Percentiles rank a stretch among this genome's conserved stretches.
Conservation (phyloP, 768 basidiomycete genomes). For the Leccinum olivaceopallidum region DNA sequence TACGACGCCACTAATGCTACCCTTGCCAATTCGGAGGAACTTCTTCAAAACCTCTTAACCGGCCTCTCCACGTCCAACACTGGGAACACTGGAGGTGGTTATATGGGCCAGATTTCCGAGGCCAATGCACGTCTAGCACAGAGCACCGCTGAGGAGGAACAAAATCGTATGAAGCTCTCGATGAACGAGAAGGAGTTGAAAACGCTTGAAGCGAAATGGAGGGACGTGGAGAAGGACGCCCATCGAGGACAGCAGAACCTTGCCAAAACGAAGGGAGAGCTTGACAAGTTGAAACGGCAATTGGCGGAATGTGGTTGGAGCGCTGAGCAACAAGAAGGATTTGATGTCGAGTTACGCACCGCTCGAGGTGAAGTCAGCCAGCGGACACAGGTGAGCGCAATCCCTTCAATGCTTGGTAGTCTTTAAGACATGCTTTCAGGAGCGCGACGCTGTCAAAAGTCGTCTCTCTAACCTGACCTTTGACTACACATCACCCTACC, state of each 20-base stretch:
- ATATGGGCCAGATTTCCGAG: conserved; percentile 93
- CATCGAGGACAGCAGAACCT: conserved; percentile 73
- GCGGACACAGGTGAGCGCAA: conserved; percentile 58
- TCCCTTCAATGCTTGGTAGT: background rate
- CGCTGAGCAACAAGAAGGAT: conserved; percentile 65
- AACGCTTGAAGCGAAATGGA: conserved; percentile 74
- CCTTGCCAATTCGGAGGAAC: conserved; percentile 78
- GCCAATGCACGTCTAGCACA: conserved; percentile 76
- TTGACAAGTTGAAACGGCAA: conserved; percentile 54
- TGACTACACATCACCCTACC: conserved; percentile 73
- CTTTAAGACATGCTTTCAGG: conserved; percentile 40
- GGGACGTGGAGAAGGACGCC: conserved; percentile 82
- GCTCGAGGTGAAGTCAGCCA: conserved; percentile 55
- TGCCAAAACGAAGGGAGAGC: conserved; percentile 53
- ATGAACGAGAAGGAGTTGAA: conserved; percentile 81
- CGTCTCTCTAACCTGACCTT: conserved; percentile 77
- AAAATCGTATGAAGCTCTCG: conserved; percentile 69
- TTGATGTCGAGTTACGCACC: conserved; percentile 48
- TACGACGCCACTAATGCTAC: conserved; percentile 61
- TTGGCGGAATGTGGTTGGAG: conserved; percentile 73
- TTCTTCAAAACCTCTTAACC: conserved; percentile 93
- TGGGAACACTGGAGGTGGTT: conserved; percentile 80
- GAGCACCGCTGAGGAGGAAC: conserved; percentile 81
- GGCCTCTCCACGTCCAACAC: conserved; percentile 75
- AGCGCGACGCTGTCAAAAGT: conserved; percentile 66